phyloP scores from a whole-genome alignment of 148 eudicot species.

The Amaranthus cruentus region DNA sequence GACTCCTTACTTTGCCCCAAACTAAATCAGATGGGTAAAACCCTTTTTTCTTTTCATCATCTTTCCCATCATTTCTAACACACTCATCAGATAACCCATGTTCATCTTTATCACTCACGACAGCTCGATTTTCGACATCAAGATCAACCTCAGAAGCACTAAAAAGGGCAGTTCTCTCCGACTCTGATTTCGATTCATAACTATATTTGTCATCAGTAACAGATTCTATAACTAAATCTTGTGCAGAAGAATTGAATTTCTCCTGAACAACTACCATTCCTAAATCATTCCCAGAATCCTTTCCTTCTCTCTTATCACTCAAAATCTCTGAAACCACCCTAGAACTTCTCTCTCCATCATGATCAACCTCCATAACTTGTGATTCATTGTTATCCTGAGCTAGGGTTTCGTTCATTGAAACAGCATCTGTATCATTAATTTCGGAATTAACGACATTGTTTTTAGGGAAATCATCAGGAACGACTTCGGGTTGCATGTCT shows the following conservation, averaged over 20 bases:
- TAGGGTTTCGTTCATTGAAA: conserved; percentile 6
- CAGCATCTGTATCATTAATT: background rate
- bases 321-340: background rate
- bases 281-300: background rate
- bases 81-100: background rate
- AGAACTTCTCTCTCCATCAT: background rate
- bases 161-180: background rate
- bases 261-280: conserved; percentile 1
- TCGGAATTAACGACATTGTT: conserved; percentile 4
- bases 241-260: background rate
- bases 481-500: conserved; percentile 7
- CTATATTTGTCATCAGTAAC: background rate
- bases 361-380: background rate
- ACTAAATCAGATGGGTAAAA: conserved; percentile 53
- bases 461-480: background rate
- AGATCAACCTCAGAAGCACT: background rate
- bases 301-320: background rate
- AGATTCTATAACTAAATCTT: conserved; percentile 1
- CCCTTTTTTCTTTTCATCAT: conserved; percentile 30
- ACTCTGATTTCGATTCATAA: conserved; percentile 2
- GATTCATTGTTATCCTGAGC: conserved; percentile 5
- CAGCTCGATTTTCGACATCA: conserved; percentile 8
- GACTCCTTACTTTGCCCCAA: conserved; percentile 87
- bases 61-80: conserved; percentile 2
- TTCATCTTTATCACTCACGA: background rate